These are phyloP conservation scores for Ochetophila trinervis DNA, from an alignment of 306 rosid genomes.

Conservation along the genomic window DNA sequence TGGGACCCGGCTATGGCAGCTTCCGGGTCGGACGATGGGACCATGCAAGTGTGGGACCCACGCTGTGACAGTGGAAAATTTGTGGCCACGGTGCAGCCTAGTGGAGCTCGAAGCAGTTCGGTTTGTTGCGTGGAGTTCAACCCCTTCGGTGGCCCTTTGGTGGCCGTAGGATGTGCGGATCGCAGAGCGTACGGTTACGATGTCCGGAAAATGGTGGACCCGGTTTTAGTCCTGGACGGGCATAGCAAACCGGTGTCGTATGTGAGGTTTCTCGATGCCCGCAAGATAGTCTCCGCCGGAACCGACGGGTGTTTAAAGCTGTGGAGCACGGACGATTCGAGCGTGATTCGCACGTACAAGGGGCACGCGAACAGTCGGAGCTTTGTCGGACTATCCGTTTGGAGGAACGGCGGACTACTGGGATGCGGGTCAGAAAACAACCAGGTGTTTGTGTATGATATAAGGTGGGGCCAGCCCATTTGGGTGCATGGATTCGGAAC, in stretches of 20 bases:
- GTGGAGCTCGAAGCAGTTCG: conserved; percentile 23
- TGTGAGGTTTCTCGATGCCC: conserved; percentile 37
- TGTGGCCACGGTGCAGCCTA: conserved; percentile 41
- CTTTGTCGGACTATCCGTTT: conserved; percentile 60
- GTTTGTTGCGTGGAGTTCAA: conserved; percentile 60
- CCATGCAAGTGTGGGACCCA: conserved; percentile 64
- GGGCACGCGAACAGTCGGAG: conserved; percentile 51
- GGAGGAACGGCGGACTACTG: conserved; percentile 45
- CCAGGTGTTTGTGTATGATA: conserved; percentile 48
- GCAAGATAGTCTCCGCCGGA: conserved; percentile 38
- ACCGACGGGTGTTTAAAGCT: conserved; percentile 51
- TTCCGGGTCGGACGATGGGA: conserved; percentile 67
- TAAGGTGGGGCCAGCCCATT: conserved; percentile 53
- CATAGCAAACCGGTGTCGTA: conserved; percentile 52
- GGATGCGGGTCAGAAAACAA: conserved; percentile 66
- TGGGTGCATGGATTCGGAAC: conserved; percentile 48
- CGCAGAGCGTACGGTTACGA: conserved; percentile 53
- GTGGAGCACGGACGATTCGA: conserved; percentile 38
- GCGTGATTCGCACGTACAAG: conserved; percentile 36
- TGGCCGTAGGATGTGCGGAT: conserved; percentile 61
- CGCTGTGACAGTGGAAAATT: conserved; percentile 39
- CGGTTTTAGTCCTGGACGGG: conserved; percentile 41
- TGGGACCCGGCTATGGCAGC: conserved; percentile 42
- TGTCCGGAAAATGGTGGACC: conserved; percentile 36
- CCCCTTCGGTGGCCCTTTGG: conserved; percentile 28